These are phyloP conservation scores for Pelargonium nanum DNA, from an alignment of 345 rosid species.

Conservation along the genomic window DNA sequence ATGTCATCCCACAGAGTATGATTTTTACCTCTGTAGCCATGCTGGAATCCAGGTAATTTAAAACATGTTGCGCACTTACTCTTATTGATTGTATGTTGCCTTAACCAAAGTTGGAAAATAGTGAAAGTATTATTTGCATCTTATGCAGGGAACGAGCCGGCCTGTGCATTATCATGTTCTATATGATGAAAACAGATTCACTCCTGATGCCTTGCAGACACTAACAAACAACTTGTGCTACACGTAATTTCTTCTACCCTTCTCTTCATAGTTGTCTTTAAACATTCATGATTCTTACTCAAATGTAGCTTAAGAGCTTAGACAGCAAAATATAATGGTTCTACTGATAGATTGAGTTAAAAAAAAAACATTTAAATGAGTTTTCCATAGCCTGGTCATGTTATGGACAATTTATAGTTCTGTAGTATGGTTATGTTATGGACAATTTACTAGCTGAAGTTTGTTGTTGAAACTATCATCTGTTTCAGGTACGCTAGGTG, in stretches of 20 bases:
- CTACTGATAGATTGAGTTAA: too few species aligned
- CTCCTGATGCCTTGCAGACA: constrained; percentile 44
- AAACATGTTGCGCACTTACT: background rate
- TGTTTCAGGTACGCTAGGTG: constrained; percentile 57
- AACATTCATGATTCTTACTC: background rate
- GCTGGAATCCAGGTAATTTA: constrained; percentile 61
- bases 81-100: background rate
- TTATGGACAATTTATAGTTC: too few species aligned
- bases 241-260: constrained; percentile 34
- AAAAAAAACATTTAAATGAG: too few species aligned
- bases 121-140: too few species aligned
- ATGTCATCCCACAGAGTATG: constrained; percentile 63
- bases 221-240: constrained; percentile 66
- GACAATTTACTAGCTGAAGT: too few species aligned
- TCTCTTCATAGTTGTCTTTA: background rate
- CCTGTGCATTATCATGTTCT: constrained; percentile 74
- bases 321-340: too few species aligned
- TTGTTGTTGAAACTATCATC: too few species aligned
- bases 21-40: constrained; percentile 75
- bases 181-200: constrained; percentile 50
- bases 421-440: too few species aligned
- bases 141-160: constrained; percentile 58
- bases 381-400: too few species aligned
- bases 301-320: background rate
- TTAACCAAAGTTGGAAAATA: background rate